A percentile compares a stretch with the other conserved stretches of the same genome.
These are phyloP conservation scores for Amauroascus niger DNA, from an alignment of 2,329 filamentous ascomycete genomes.

Conservation along the genomic window DNA sequence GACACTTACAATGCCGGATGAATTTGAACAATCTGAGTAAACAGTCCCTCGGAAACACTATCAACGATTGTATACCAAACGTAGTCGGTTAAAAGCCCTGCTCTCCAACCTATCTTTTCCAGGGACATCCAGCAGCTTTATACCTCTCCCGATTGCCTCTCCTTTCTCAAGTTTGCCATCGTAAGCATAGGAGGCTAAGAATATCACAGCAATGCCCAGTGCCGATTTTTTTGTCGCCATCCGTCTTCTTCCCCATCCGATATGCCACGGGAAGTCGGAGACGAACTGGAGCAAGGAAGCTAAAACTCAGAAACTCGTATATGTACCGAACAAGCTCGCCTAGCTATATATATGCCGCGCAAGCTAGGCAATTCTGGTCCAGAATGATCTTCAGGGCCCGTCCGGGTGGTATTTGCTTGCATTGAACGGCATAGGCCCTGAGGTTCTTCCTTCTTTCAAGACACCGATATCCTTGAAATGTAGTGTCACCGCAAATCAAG, in stretches of 20 bases:
- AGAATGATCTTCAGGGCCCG: not conserved
- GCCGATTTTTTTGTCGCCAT: not conserved
- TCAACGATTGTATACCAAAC: not conserved
- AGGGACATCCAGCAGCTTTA: not conserved
- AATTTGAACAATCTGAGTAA: not conserved
- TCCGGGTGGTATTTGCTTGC: not conserved
- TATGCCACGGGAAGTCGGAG: not conserved
- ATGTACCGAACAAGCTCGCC: not conserved
- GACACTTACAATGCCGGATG: too few relatives aligned
- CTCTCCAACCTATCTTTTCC: not conserved
- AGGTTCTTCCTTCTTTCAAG: not conserved
- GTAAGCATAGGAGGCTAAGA: not conserved
- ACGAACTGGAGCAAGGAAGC: not conserved
- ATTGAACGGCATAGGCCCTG: not conserved
- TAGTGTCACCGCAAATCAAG: not conserved
- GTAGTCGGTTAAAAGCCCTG: not conserved
- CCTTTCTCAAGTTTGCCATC: not conserved
- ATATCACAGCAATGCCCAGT: not conserved
- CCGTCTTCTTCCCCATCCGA: not conserved
- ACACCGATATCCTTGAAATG: not conserved
- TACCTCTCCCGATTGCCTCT: not conserved
- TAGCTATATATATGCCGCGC: not conserved
- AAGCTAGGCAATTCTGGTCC: not conserved
- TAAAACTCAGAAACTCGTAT: not conserved
- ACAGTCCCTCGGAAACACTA: not conserved